Conservation (phyloP, 257 asterid species). For the Agastache rugosa region DNA sequence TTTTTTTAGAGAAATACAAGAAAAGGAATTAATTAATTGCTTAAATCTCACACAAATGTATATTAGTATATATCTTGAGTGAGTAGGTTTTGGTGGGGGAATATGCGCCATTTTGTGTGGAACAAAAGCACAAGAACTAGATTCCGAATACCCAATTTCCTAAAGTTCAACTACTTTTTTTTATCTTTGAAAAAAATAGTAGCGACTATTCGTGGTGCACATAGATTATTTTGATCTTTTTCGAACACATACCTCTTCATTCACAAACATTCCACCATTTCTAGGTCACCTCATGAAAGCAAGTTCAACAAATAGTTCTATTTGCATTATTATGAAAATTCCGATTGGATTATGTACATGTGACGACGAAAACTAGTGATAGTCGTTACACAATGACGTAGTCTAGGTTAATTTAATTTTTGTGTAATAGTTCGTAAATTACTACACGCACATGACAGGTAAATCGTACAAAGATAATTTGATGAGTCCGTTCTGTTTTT, state of each 20-base stretch:
- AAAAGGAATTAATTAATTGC: background rate
- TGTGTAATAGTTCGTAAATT: too few species aligned
- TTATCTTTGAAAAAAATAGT: background rate
- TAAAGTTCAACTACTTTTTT: constrained; percentile 25
- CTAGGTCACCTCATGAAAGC: background rate
- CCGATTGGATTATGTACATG: too few species aligned
- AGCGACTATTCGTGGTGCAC: background rate
- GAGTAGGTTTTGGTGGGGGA: constrained; percentile 45
- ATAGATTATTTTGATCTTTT: background rate
- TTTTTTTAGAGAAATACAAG: too few species aligned
- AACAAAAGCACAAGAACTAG: constrained; percentile 50
- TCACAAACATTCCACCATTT: background rate
- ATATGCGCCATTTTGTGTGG: constrained; percentile 52
- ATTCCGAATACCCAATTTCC: constrained; percentile 39
- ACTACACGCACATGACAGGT: too few species aligned
- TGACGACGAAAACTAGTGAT: too few species aligned
- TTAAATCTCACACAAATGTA: constrained; percentile 27
- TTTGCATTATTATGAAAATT: background rate
- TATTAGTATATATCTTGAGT: background rate
- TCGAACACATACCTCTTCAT: background rate
- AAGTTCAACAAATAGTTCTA: background rate
- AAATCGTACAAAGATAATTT: too few species aligned
- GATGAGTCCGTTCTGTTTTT: too few species aligned
- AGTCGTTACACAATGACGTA: too few species aligned
- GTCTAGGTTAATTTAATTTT: too few species aligned